phyloP scores from a whole-genome alignment of 1,284 basidiomycete genomes.

The Tilletia horrida region DNA sequence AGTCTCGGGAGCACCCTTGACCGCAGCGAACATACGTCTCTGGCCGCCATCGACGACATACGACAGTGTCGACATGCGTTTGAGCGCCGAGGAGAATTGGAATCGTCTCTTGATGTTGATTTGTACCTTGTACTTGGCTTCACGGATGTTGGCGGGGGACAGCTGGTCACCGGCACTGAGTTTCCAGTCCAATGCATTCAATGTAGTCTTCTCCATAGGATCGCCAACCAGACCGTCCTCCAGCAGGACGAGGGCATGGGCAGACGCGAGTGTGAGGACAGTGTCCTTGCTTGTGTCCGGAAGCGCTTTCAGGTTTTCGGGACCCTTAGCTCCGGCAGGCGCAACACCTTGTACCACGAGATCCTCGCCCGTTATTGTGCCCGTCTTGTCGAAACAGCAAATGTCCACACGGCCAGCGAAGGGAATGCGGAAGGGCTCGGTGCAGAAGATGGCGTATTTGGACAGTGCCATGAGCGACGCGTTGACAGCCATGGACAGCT shows the following conservation, averaged over 20 bases:
- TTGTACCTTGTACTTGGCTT: conserved; percentile 29
- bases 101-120: conserved; percentile 50
- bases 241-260: conserved; percentile 88
- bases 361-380: conserved; percentile 54
- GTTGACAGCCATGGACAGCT: conserved; percentile 55
- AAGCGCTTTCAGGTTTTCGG: conserved; percentile 71
- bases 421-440: conserved; percentile 54
- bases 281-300: conserved; percentile 74
- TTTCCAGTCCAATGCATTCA: conserved; percentile 88
- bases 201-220: conserved; percentile 97
- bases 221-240: conserved; percentile 91
- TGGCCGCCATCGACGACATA: conserved; percentile 32
- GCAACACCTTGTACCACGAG: conserved; percentile 52
- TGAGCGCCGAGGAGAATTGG: conserved; percentile 54
- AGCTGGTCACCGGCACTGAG: conserved; percentile 66
- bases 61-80: conserved; percentile 52
- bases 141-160: conserved; percentile 33
- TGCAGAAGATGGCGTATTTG: conserved; percentile 64
- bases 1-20: conserved; percentile 54
- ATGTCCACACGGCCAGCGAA: conserved; percentile 54
- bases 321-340: conserved; percentile 61
- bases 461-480: conserved; percentile 71
- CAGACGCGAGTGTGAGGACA: conserved; percentile 81
- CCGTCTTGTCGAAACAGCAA: conserved; percentile 56
- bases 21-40: conserved; percentile 39